Evolutionary conservation across 2,329 filamentous ascomycete genomes (phyloP), one percentile per base, ranked within the genome.

Genomic region (Trichoderma sp.): DNA sequence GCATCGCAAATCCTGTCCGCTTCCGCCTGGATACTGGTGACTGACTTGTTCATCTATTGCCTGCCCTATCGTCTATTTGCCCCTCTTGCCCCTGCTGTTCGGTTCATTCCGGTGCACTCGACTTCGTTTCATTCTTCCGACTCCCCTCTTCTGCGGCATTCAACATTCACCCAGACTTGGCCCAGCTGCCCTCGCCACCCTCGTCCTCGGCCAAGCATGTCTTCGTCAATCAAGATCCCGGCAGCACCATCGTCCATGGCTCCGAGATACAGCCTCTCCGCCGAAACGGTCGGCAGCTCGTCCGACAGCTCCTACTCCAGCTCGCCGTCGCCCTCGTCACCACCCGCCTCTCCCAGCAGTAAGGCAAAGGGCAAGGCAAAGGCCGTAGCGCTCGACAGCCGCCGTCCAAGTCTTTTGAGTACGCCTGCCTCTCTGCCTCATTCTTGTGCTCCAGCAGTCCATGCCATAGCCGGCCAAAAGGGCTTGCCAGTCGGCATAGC

Each of bases 221-320:
- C 91, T 76, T 91, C 91, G 76, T 93, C 91, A 76, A 94, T 94
- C 84, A 87, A 89, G 78, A 94, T 95, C 79, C 92, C 92, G 79
- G 83, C 84, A 77, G 84, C 80, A 60, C 82, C 82, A 56, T 82
- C 83, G 68, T 82, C 83, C 64, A 80, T 82, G 29, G 78, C 81
- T 41, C 79, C 80, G n/a, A 45, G 71, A 69, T 86, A 84, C 76
- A 81, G 83, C 75, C 82, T 85, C 64, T 83, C 85, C 3, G 79
- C 83, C 77, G 89, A 91, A 82, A 84, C 86, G 78, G 83, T 84
- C 64, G 82, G 81, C 78, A 88, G 86, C 81, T 89, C 88, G 63
- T 84, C 86, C 53, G 79, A 80, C 76, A 85, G 84, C 78, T 85
- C 83, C 8, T 85, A 83, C 78, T 84, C 83, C 8, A 84, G 81